phyloP scores from a whole-genome alignment of 345 rosid species.

The Noccaea caerulescens region DNA sequence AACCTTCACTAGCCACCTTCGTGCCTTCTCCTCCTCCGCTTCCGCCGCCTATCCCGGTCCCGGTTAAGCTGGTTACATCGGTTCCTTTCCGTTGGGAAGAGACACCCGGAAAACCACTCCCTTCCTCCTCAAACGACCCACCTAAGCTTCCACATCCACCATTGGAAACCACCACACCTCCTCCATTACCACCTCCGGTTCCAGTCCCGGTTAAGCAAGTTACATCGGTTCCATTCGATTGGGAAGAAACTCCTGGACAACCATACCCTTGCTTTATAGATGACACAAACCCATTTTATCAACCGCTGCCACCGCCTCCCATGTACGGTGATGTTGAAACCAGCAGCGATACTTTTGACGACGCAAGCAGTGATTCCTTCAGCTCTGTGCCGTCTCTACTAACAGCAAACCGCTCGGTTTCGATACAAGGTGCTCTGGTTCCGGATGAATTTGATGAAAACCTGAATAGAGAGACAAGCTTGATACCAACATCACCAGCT shows the following conservation, averaged over 20 bases:
- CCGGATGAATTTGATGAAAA: slow-evolving; percentile 39
- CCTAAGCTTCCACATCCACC: slow-evolving; percentile 39
- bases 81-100: slow-evolving; percentile 87
- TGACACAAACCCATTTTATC: slow-evolving; percentile 33
- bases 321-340: slow-evolving; percentile 32
- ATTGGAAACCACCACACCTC: background rate
- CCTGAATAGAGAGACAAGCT: slow-evolving; percentile 36
- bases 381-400: slow-evolving; percentile 61
- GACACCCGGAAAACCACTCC: slow-evolving; percentile 66
- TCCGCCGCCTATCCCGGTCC: slow-evolving; percentile 42
- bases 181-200: slow-evolving; percentile 35
- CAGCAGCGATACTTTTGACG: slow-evolving; percentile 27
- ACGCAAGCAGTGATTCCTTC: slow-evolving; percentile 47
- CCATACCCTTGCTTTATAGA: slow-evolving; percentile 56
- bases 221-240: slow-evolving; percentile 66
- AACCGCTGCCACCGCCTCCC: slow-evolving; percentile 51
- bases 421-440: slow-evolving; percentile 54
- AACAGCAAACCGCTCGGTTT: slow-evolving; percentile 50
- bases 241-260: slow-evolving; percentile 83
- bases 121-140: slow-evolving; percentile 39
- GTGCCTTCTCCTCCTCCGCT: slow-evolving; percentile 45
- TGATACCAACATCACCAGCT: slow-evolving; percentile 55
- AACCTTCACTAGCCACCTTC: slow-evolving; percentile 45
- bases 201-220: slow-evolving; percentile 58
- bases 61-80: slow-evolving; percentile 67